Conservation (phyloP, 257 asterid genomes). For the Plantago major region DNA sequence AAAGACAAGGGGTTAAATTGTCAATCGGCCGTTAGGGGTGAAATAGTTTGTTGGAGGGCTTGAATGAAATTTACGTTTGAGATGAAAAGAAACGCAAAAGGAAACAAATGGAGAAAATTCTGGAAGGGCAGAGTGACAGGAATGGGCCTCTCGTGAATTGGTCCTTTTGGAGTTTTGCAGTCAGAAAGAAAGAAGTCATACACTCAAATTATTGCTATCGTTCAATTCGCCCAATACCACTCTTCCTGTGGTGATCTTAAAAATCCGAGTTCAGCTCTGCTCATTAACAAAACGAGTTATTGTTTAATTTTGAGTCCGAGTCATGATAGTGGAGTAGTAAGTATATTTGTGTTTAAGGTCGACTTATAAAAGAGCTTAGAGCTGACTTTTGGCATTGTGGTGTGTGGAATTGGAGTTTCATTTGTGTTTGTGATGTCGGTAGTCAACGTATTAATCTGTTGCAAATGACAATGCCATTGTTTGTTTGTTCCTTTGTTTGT, state of each 20-base stretch:
- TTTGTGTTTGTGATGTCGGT: constrained; percentile 7
- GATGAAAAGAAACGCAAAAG: too few relatives aligned
- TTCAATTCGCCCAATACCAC: constrained; percentile 26
- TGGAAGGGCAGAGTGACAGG: constrained; percentile 18
- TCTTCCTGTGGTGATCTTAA: neutral
- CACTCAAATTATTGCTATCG: constrained; percentile 47
- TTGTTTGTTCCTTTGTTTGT: neutral
- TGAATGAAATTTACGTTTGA: too few relatives aligned
- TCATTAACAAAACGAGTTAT: neutral
- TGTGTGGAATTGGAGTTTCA: constrained; percentile 10
- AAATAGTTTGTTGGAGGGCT: too few relatives aligned
- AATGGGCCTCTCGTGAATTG: constrained; percentile 33
- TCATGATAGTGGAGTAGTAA: too few relatives aligned
- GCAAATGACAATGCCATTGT: constrained; percentile 13
- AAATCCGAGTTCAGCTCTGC: neutral
- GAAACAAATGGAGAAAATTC: neutral
- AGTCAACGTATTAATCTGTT: constrained; percentile 30
- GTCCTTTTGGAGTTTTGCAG: constrained; percentile 23
- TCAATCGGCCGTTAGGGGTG: too few relatives aligned
- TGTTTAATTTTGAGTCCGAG: neutral
- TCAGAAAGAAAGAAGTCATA: constrained; percentile 22
- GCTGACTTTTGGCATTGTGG: constrained; percentile 20
- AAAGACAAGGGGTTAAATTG: too few relatives aligned
- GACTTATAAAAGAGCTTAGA: neutral
- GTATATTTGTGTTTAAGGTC: too few relatives aligned